Percentiles rank a stretch among this genome's conserved stretches.
phyloP scores from a whole-genome alignment of 1,284 basidiomycete genomes.

The Sanghuangporus baumii region DNA sequence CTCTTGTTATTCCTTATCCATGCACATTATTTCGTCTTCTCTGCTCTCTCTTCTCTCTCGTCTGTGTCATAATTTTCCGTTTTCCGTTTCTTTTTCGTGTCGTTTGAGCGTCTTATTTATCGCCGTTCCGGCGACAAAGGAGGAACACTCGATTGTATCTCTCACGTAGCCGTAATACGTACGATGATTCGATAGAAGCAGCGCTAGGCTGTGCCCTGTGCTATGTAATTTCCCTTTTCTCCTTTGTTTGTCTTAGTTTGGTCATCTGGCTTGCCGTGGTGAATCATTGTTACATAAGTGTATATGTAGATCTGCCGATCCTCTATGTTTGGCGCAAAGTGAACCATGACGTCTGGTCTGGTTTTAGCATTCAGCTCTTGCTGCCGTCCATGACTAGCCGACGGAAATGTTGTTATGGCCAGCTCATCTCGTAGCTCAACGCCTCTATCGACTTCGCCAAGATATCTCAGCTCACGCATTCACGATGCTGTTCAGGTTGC shows the following conservation, averaged over 20 bases:
- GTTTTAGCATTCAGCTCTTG: neutral
- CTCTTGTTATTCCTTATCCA: neutral
- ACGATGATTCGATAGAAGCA: neutral
- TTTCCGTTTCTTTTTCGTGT: neutral
- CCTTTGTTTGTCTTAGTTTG: neutral
- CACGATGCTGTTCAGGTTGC: slow-evolving; percentile 46
- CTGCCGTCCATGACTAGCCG: neutral
- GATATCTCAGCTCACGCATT: slow-evolving; percentile 22
- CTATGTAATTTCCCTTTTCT: neutral
- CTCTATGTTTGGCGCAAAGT: neutral
- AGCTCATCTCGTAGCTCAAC: neutral
- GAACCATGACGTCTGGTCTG: neutral
- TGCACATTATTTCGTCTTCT: neutral
- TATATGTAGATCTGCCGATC: neutral
- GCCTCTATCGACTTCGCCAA: neutral
- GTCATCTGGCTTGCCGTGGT: too few relatives aligned
- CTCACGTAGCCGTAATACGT: neutral
- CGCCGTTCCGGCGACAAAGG: neutral
- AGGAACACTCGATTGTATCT: neutral
- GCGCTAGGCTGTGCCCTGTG: neutral
- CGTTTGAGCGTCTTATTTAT: neutral
- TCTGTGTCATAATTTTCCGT: neutral
- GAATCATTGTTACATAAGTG: too few relatives aligned
- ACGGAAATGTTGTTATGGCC: slow-evolving; percentile 10
- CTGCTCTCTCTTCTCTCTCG: neutral